These are phyloP conservation scores for Penicillium lividum DNA, from an alignment of 495 filamentous ascomycete genomes.

Conservation along the genomic window DNA sequence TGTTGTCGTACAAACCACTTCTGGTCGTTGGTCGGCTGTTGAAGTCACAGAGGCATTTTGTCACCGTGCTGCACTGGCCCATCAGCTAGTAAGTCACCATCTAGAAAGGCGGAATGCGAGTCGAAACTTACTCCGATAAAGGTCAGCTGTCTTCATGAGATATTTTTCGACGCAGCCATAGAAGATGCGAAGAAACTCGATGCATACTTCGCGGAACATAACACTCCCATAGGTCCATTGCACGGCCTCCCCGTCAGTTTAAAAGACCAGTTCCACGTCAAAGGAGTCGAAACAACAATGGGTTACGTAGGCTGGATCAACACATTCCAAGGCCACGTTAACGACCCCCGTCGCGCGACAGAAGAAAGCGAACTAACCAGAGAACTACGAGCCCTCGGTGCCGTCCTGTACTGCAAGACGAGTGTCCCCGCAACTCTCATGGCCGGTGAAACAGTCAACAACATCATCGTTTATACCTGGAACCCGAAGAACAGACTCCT, in stretches of 20 bases:
- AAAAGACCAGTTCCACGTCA: slow-evolving; percentile 73
- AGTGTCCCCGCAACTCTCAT: slow-evolving; percentile 63
- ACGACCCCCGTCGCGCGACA: slow-evolving; percentile 36
- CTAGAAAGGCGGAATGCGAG: too few relatives aligned
- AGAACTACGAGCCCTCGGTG: slow-evolving; percentile 57
- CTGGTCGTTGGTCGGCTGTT: slow-evolving; percentile 46
- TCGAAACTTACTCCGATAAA: slow-evolving; percentile 14
- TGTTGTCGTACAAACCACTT: slow-evolving; percentile 48
- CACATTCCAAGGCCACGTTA: slow-evolving; percentile 51
- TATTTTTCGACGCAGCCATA: slow-evolving; percentile 63
- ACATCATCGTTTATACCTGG: slow-evolving; percentile 52
- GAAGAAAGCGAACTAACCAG: slow-evolving; percentile 53
- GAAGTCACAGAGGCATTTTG: slow-evolving; percentile 59
- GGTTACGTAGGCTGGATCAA: slow-evolving; percentile 57
- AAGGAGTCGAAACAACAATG: slow-evolving; percentile 65
- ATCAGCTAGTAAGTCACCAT: slow-evolving; percentile 49
- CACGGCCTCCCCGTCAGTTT: slow-evolving; percentile 68
- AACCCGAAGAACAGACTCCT: slow-evolving; percentile 53
- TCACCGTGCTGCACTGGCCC: slow-evolving; percentile 56
- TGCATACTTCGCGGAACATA: slow-evolving; percentile 49
- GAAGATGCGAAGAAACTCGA: slow-evolving; percentile 60
- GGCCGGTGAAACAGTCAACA: slow-evolving; percentile 60
- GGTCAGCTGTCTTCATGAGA: slow-evolving; percentile 62
- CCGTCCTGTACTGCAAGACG: slow-evolving; percentile 67
- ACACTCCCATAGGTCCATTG: slow-evolving; percentile 54